Percentiles rank a stretch among this genome's conserved stretches.
Conservation (phyloP, 2,329 filamentous ascomycete genomes). For the Penicillium sp. region DNA sequence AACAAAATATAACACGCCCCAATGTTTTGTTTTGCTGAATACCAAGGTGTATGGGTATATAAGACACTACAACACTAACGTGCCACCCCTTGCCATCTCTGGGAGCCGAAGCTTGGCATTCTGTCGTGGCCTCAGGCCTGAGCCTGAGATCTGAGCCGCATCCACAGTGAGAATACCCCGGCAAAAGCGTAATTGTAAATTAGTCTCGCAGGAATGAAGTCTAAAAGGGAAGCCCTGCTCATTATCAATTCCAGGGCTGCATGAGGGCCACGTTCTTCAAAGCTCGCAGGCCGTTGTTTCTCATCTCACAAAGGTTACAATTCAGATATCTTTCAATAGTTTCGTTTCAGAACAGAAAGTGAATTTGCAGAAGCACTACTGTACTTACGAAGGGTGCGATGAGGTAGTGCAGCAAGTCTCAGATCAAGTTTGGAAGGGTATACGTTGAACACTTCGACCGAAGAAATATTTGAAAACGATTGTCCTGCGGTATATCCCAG, state of each 20-base stretch:
- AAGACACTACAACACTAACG: background rate
- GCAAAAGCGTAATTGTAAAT: too few relatives aligned
- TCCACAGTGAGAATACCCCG: too few relatives aligned
- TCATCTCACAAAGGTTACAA: too few relatives aligned
- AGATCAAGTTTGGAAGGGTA: background rate
- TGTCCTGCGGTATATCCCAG: conserved; percentile 21
- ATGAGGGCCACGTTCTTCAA: too few relatives aligned
- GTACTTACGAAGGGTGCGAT: background rate
- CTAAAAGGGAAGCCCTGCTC: too few relatives aligned
- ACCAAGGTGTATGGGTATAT: background rate
- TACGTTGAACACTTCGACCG: conserved; percentile 4
- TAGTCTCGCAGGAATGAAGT: too few relatives aligned
- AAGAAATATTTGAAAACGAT: conserved; percentile 15
- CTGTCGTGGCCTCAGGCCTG: background rate
- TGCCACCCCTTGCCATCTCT: background rate
- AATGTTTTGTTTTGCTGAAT: background rate
- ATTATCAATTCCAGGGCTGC: too few relatives aligned
- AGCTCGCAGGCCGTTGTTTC: too few relatives aligned
- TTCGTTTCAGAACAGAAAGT: too few relatives aligned
- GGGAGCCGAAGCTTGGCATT: background rate
- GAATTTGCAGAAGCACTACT: too few relatives aligned
- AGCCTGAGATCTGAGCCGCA: background rate
- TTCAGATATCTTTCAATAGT: too few relatives aligned
- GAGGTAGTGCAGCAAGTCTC: background rate
- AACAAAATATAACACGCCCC: background rate